A percentile compares a stretch with the other conserved stretches of the same genome.
Evolutionary conservation across 164 flowering plant genomes (phyloP).

Genomic region (Magnolia kwangsiensis): DNA sequence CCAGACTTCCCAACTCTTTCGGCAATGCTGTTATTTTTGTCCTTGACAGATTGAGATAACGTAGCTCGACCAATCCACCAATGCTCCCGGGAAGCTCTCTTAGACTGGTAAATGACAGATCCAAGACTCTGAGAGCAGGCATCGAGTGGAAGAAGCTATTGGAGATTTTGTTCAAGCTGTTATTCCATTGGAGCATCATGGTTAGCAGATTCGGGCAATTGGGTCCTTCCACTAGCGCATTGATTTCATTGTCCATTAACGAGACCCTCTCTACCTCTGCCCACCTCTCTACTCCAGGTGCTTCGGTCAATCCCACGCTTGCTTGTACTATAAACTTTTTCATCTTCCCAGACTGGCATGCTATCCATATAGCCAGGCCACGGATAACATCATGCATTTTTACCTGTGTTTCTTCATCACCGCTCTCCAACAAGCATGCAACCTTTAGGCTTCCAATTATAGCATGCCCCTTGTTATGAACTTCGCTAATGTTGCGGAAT

Average conservation of each 20-base stretch:
- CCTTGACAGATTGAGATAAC: conserved; percentile 6
- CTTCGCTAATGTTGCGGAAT: conserved; percentile 1
- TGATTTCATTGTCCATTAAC: conserved; percentile 8
- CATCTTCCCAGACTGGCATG: conserved; percentile 1
- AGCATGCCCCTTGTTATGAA: conserved; percentile 6
- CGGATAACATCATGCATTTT: conserved; percentile 19
- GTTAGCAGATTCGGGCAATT: conserved; percentile 20
- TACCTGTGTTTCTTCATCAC: conserved; percentile 2
- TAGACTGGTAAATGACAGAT: conserved; percentile 12
- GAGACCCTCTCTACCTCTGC: conserved; percentile 9
- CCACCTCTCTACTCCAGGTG: conserved; percentile 9
- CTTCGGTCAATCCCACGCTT: neutral
- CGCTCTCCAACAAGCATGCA: conserved; percentile 16
- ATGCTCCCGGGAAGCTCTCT: conserved; percentile 9
- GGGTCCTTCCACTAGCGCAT: conserved; percentile 2
- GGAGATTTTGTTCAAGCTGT: neutral
- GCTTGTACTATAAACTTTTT: conserved; percentile 9
- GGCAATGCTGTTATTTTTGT: conserved; percentile 10
- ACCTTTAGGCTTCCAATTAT: conserved; percentile 10
- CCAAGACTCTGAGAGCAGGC: conserved; percentile 12
- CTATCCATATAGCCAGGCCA: conserved; percentile 15
- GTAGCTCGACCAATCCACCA: conserved; percentile 5
- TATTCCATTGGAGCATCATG: conserved; percentile 13
- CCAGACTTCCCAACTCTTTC: conserved; percentile 1
- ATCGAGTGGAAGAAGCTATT: conserved; percentile 12